phyloP scores from a whole-genome alignment of 148 eudicot species.

The Pharnaceum exiguum region DNA sequence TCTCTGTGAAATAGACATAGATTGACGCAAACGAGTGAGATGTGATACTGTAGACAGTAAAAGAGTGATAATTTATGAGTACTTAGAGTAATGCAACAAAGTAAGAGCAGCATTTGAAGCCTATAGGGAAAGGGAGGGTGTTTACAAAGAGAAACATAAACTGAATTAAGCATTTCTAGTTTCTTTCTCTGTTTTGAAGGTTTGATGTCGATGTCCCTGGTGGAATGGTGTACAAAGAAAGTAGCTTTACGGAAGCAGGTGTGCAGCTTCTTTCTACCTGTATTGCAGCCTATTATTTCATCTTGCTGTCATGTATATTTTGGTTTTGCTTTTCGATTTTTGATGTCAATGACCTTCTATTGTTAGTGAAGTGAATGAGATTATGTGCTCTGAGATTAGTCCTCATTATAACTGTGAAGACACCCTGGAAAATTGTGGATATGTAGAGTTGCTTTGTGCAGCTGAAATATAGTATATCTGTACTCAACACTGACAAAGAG shows the following conservation, averaged over 20 bases:
- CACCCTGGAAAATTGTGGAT: no score
- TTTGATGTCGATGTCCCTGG: constrained; percentile 98
- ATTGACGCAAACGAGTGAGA: background rate
- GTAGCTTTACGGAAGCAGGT: constrained; percentile 95
- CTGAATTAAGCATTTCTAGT: background rate
- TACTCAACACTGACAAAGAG: no score
- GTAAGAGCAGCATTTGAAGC: background rate
- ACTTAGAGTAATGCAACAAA: background rate
- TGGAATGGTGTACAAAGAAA: constrained; percentile 83
- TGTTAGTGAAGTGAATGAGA: no score
- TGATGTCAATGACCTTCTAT: no score
- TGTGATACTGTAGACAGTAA: background rate
- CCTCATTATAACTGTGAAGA: no score
- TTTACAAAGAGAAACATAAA: background rate
- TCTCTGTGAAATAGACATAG: background rate
- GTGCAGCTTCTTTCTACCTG: background rate
- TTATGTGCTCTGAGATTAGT: no score
- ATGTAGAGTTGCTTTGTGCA: no score
- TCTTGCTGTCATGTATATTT: background rate
- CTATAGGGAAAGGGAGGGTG: background rate
- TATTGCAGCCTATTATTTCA: background rate
- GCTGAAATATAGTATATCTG: no score
- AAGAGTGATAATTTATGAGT: background rate
- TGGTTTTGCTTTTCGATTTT: background rate
- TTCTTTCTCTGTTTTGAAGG: constrained; percentile 38